phyloP scores from a whole-genome alignment of 2,329 filamentous ascomycete species.

The Talaromyces sp. region DNA sequence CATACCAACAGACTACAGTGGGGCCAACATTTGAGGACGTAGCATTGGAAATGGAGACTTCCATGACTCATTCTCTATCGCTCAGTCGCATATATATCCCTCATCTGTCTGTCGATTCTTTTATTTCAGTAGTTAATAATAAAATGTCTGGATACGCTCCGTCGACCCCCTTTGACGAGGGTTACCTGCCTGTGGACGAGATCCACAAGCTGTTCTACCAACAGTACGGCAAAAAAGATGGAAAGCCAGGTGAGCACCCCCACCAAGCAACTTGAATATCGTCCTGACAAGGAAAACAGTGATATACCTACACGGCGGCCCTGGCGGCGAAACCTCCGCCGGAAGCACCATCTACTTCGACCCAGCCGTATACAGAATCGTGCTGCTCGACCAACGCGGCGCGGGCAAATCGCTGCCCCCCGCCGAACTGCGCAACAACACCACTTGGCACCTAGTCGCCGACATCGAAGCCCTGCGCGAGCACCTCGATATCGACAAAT shows the following conservation, averaged over 20 bases:
- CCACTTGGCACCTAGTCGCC: conserved; percentile 38
- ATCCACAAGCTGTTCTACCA: conserved; percentile 34
- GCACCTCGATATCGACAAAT: conserved; percentile 39
- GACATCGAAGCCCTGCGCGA: conserved; percentile 44
- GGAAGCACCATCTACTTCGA: conserved; percentile 40
- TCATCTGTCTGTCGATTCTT: neutral
- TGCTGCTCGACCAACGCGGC: conserved; percentile 46
- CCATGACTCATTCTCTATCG: neutral
- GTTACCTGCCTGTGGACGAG: conserved; percentile 27
- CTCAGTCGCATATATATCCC: neutral
- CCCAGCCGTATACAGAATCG: conserved; percentile 39
- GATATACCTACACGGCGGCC: conserved; percentile 43
- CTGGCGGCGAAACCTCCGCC: conserved; percentile 32
- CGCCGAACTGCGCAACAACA: conserved; percentile 41
- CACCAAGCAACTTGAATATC: neutral
- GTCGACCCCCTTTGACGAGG: conserved; percentile 28
- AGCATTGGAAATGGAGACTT: neutral
- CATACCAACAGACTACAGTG: neutral
- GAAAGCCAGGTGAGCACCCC: conserved; percentile 22
- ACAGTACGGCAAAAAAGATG: conserved; percentile 34
- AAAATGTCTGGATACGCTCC: conserved; percentile 20
- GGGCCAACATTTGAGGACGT: neutral
- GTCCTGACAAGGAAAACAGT: conserved; percentile 17
- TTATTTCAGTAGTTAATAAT: neutral
- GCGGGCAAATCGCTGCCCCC: conserved; percentile 40